Conservation (phyloP, 176 grass and related monocot genomes). For the Tillandsia fasciculata region DNA sequence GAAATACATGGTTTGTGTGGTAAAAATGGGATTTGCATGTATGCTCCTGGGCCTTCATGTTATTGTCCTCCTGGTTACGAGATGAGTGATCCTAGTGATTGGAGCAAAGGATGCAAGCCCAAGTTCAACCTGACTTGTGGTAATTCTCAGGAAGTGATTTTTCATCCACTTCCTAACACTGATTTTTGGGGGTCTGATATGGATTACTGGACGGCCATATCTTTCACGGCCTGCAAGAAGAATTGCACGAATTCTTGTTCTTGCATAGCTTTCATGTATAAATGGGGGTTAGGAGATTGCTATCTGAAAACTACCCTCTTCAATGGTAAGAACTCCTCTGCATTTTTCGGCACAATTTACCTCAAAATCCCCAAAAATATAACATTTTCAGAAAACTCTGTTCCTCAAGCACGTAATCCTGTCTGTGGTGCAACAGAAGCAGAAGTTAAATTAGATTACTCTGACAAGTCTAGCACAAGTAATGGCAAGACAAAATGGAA, state of each 20-base stretch:
- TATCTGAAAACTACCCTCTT: constrained; percentile 28
- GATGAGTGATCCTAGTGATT: constrained; percentile 33
- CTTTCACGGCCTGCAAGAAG: constrained; percentile 32
- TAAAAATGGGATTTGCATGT: constrained; percentile 45
- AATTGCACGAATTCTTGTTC: constrained; percentile 30
- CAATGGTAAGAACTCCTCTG: constrained; percentile 27
- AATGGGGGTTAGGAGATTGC: constrained; percentile 2
- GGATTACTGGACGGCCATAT: neutral
- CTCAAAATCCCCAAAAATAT: constrained; percentile 24
- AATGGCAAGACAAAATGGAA: constrained; percentile 28
- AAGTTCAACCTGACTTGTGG: constrained; percentile 29
- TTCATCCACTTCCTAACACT: constrained; percentile 31
- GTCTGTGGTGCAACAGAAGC: constrained; percentile 43
- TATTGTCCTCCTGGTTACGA: constrained; percentile 43
- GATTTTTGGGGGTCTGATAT: constrained; percentile 62
- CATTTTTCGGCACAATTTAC: constrained; percentile 8
- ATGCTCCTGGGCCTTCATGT: constrained; percentile 21
- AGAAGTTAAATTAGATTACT: constrained; percentile 26
- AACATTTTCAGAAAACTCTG: neutral
- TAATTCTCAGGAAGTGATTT: constrained; percentile 31
- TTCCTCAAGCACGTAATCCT: neutral
- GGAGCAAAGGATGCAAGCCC: constrained; percentile 48
- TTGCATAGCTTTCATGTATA: constrained; percentile 40
- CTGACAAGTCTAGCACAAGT: constrained; percentile 22
- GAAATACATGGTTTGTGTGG: constrained; percentile 54